phyloP scores from a whole-genome alignment of 768 basidiomycete species.

The Nidularia sp. region DNA sequence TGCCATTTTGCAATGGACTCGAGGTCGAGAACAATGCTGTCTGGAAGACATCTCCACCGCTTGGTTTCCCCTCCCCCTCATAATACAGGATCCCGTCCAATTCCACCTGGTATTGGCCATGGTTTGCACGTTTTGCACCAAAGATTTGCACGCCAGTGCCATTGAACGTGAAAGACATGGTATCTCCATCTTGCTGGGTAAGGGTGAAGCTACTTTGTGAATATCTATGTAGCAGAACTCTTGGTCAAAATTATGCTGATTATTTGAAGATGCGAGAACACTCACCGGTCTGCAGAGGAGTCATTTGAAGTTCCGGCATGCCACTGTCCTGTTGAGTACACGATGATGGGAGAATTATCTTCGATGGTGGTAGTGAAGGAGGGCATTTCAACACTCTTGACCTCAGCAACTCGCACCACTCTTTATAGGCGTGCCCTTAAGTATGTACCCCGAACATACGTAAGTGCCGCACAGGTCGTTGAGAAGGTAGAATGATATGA shows the following conservation, averaged over 20 bases:
- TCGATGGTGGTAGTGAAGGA: constrained; percentile 18
- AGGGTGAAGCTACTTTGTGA: constrained; percentile 33
- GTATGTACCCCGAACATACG: too few species aligned
- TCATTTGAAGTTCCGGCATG: constrained; percentile 11
- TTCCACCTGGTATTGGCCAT: constrained; percentile 38
- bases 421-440: too few species aligned
- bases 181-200: constrained; percentile 26
- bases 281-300: constrained; percentile 9
- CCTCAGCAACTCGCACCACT: too few species aligned
- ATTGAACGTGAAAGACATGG: constrained; percentile 38
- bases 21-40: constrained; percentile 31
- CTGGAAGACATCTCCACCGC: constrained; percentile 29
- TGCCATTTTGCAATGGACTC: constrained; percentile 22
- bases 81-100: constrained; percentile 30
- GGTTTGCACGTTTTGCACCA: constrained; percentile 44
- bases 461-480: too few species aligned
- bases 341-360: constrained; percentile 19
- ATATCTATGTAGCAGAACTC: constrained; percentile 24
- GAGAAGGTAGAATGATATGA: too few species aligned
- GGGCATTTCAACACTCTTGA: constrained; percentile 20
- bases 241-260: too few species aligned
- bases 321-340: constrained; percentile 19
- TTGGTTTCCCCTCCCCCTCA: constrained; percentile 19
- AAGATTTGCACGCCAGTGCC: constrained; percentile 46
- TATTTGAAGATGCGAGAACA: background rate